A percentile compares a stretch with the other conserved stretches of the same genome.
Conservation (phyloP, 2,329 filamentous ascomycete species). For the Lachnellula subtilissima region DNA sequence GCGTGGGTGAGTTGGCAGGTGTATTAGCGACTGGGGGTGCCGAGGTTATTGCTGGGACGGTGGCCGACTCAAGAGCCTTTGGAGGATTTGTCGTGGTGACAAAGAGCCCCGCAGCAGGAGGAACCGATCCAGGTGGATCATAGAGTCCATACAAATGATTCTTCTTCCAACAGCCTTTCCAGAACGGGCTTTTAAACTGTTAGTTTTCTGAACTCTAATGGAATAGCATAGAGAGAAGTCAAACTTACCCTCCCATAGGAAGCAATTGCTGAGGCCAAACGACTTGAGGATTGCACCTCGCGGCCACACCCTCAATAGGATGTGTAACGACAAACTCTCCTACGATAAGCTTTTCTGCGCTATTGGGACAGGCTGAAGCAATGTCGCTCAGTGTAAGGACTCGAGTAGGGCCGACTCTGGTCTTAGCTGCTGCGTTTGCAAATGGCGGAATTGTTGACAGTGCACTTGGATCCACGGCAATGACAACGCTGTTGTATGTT, state of each 20-base stretch:
- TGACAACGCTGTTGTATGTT: constrained; percentile 29
- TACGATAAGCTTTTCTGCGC: not conserved
- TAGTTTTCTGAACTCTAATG: not conserved
- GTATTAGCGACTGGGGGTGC: not conserved
- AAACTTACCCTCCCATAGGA: constrained; percentile 17
- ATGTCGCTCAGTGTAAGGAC: constrained; percentile 35
- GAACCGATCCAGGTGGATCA: constrained; percentile 38
- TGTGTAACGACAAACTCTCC: constrained; percentile 8
- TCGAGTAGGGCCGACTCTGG: constrained; percentile 12
- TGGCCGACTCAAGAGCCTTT: not conserved
- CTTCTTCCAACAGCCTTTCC: constrained; percentile 34
- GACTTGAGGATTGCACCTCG: constrained; percentile 19
- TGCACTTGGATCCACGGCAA: constrained; percentile 32
- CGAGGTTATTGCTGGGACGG: not conserved
- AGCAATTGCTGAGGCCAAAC: constrained; percentile 15
- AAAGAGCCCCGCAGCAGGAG: constrained; percentile 27
- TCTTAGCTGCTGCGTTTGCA: constrained; percentile 22
- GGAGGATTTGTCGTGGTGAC: constrained; percentile 17
- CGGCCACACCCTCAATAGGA: constrained; percentile 9
- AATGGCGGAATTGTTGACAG: constrained; percentile 33
- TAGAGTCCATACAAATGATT: constrained; percentile 36
- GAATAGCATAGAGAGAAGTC: not conserved
- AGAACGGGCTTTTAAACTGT: constrained; percentile 19
- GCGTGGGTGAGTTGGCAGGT: not conserved
- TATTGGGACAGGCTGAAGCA: constrained; percentile 28